These are phyloP conservation scores for Aspergillus sp. DNA, from an alignment of 2,329 filamentous ascomycete species.

Conservation along the genomic window DNA sequence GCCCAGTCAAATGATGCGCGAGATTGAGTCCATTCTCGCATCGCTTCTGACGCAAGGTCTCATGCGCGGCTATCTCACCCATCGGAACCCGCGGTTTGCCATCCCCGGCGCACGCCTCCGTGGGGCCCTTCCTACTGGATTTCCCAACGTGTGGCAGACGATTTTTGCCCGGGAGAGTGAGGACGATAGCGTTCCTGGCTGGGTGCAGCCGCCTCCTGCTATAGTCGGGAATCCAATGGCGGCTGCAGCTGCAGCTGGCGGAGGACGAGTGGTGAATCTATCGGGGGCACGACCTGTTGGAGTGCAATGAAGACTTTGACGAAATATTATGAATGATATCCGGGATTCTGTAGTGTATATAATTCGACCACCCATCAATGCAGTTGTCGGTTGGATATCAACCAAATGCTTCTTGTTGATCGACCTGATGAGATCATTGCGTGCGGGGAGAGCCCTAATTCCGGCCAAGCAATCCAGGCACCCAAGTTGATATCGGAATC, in stretches of 20 bases:
- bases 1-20: conserved; percentile 49
- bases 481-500: neutral
- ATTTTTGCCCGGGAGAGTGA: conserved; percentile 60
- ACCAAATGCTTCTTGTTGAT: too few species aligned
- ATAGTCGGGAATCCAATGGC: conserved; percentile 6
- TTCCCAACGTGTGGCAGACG: conserved; percentile 70
- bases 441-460: neutral
- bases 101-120: conserved; percentile 65
- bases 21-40: conserved; percentile 75
- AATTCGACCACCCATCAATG: neutral
- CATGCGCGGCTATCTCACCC: conserved; percentile 79
- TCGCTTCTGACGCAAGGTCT: conserved; percentile 77
- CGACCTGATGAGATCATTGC: neutral
- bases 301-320: conserved; percentile 20
- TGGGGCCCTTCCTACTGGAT: conserved; percentile 49
- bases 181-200: conserved; percentile 68
- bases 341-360: neutral
- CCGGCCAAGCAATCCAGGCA: neutral
- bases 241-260: conserved; percentile 29
- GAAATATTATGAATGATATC: neutral
- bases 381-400: neutral
- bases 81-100: conserved; percentile 72
- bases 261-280: conserved; percentile 58
- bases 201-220: conserved; percentile 55
- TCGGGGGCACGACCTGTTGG: conserved; percentile 54